Percentiles rank a stretch among this genome's conserved stretches.
Evolutionary conservation across 2,329 filamentous ascomycete species (phyloP).

Genomic region (Colletotrichum melonis): DNA sequence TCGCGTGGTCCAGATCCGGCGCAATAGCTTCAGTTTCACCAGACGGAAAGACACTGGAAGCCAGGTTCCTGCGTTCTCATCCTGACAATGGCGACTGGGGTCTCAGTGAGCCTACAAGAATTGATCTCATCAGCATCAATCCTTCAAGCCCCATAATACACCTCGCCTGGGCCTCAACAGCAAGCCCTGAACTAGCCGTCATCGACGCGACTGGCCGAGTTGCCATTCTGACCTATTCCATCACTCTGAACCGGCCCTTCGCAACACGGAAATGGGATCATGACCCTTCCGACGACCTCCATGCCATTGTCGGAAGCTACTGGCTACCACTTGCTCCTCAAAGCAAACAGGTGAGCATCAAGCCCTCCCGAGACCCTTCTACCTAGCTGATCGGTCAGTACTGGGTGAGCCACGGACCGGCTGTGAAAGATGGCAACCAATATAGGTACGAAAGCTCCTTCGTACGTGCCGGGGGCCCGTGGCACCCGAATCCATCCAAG

Average conservation of each 20-base stretch:
- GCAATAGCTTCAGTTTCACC: slow-evolving; percentile 84
- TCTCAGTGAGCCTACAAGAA: slow-evolving; percentile 76
- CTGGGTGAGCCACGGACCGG: slow-evolving; percentile 68
- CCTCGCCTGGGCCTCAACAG: slow-evolving; percentile 80
- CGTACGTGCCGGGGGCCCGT: slow-evolving; percentile 75
- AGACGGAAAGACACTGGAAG: slow-evolving; percentile 76
- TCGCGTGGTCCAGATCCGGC: slow-evolving; percentile 90
- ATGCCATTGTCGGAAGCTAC: slow-evolving; percentile 83
- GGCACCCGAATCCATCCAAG: slow-evolving; percentile 77
- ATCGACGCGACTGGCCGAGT: slow-evolving; percentile 84
- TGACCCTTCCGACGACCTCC: slow-evolving; percentile 80
- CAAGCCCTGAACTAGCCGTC: slow-evolving; percentile 83
- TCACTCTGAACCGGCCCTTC: slow-evolving; percentile 79
- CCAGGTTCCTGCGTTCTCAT: slow-evolving; percentile 78
- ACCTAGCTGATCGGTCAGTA: slow-evolving; percentile 41
- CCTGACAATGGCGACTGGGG: slow-evolving; percentile 79
- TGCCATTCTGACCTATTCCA: slow-evolving; percentile 76
- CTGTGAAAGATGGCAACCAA: slow-evolving; percentile 68
- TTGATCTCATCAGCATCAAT: slow-evolving; percentile 70
- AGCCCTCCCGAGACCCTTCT: slow-evolving; percentile 22
- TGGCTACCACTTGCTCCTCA: slow-evolving; percentile 77
- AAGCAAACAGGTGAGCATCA: slow-evolving; percentile 50
- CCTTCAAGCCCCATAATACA: slow-evolving; percentile 79
- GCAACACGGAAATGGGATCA: slow-evolving; percentile 69
- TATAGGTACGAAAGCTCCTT: slow-evolving; percentile 79